These are phyloP conservation scores for Trichophyton verrucosum DNA, from an alignment of 2,329 filamentous ascomycete genomes.

Conservation along the genomic window DNA sequence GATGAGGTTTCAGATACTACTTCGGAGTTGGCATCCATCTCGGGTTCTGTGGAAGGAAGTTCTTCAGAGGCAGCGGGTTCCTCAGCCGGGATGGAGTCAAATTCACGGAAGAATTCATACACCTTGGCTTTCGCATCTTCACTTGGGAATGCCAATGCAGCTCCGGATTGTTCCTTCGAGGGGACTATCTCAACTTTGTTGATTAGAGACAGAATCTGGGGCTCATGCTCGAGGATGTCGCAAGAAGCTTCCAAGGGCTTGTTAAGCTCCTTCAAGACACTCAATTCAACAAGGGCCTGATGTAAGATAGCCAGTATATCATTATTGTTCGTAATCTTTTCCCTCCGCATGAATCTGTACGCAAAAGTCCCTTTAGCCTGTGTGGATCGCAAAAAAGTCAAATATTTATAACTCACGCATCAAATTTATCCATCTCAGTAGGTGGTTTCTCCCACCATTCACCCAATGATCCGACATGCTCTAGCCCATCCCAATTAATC, in stretches of 20 bases:
- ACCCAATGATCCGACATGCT: constrained; percentile 41
- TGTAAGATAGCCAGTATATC: constrained; percentile 37
- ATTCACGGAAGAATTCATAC: constrained; percentile 24
- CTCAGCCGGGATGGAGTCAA: constrained; percentile 11
- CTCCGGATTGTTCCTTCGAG: constrained; percentile 6
- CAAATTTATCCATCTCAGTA: constrained; percentile 28
- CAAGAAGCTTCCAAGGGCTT: constrained; percentile 26
- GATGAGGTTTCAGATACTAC: constrained; percentile 3
- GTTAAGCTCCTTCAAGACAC: constrained; percentile 36
- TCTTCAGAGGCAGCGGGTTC: constrained; percentile 4
- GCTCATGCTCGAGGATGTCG: constrained; percentile 22
- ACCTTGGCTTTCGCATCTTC: constrained; percentile 22
- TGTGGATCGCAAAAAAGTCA: background rate
- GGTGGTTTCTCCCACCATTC: constrained; percentile 29
- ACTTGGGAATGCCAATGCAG: constrained; percentile 22
- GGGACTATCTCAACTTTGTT: constrained; percentile 22
- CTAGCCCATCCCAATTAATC: constrained; percentile 41
- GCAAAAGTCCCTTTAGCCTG: background rate
- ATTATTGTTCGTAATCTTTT: constrained; percentile 24
- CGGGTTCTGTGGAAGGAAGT: background rate
- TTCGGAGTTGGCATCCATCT: background rate
- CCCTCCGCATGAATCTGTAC: constrained; percentile 25
- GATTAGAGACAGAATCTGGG: constrained; percentile 22
- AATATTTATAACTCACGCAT: constrained; percentile 26
- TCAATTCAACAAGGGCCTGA: constrained; percentile 45